A percentile compares a stretch with the other conserved stretches of the same genome.
Evolutionary conservation across 495 filamentous ascomycete genomes (phyloP).

Genomic region (Talaromyces proteolyticus): DNA sequence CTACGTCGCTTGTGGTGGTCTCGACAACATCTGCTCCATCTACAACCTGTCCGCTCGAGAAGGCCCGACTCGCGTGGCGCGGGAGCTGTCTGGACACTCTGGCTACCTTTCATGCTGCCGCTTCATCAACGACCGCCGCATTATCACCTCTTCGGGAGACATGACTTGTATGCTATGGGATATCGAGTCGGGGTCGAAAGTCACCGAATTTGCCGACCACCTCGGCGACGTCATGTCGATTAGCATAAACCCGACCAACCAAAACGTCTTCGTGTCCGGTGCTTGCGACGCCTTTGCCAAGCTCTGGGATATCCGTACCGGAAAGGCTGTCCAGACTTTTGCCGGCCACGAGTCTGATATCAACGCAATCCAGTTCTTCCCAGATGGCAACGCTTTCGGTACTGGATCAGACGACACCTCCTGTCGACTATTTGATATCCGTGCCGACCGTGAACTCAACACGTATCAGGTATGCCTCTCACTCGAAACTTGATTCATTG

Average conservation of each 20-base stretch:
- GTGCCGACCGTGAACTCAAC: conserved; percentile 93
- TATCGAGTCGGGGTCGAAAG: conserved; percentile 94
- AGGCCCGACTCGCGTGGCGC: conserved; percentile 91
- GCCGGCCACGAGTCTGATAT: conserved; percentile 98
- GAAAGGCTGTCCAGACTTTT: conserved; percentile 97
- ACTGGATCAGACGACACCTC: conserved; percentile 98
- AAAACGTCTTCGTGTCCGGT: conserved; percentile 93
- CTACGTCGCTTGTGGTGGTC: conserved; percentile 94
- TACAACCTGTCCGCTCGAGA: conserved; percentile 97
- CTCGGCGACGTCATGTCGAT: conserved; percentile 99
- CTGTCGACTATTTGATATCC: conserved; percentile 95
- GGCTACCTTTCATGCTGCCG: conserved; percentile 98
- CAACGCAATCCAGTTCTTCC: conserved; percentile 99
- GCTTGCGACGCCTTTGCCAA: conserved; percentile 98
- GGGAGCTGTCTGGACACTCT: conserved; percentile 94
- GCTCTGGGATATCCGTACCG: conserved; percentile 97
- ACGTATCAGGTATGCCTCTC: conserved; percentile 75
- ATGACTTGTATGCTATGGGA: conserved; percentile 99
- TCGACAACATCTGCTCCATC: conserved; percentile 99
- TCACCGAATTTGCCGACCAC: conserved; percentile 97
- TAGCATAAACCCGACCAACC: conserved; percentile 98
- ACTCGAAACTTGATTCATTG: not conserved
- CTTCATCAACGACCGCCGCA: conserved; percentile 97
- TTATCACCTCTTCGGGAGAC: conserved; percentile 95
- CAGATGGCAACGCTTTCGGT: conserved; percentile 96